A percentile compares a stretch with the other conserved stretches of the same genome.
These are phyloP conservation scores for Apiotrichum brassicae DNA, from an alignment of 1,284 basidiomycete genomes.

Conservation along the genomic window DNA sequence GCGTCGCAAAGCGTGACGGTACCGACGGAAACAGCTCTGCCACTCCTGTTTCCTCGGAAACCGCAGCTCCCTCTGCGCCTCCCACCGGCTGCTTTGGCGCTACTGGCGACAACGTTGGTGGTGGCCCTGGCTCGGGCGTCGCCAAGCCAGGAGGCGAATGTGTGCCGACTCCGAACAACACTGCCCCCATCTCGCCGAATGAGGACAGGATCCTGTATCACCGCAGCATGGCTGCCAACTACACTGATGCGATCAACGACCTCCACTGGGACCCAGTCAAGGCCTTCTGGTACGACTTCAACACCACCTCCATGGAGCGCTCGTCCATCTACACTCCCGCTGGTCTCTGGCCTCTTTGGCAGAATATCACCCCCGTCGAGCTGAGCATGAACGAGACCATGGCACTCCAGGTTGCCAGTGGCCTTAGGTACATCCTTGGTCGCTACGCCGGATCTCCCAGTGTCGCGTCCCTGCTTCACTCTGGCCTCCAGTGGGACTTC, in stretches of 20 bases:
- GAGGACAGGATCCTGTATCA: conserved; percentile 51
- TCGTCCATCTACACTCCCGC: conserved; percentile 62
- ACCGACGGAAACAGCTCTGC: neutral
- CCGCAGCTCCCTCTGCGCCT: neutral
- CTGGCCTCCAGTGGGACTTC: conserved; percentile 69
- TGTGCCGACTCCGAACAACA: neutral
- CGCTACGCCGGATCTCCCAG: conserved; percentile 74
- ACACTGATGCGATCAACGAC: conserved; percentile 69
- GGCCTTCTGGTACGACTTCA: conserved; percentile 69
- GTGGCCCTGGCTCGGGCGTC: neutral
- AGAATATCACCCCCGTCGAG: conserved; percentile 69
- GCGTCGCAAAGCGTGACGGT: neutral
- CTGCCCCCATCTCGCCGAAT: conserved; percentile 1
- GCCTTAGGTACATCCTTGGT: conserved; percentile 68
- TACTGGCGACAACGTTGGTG: neutral
- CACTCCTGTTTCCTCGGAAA: neutral
- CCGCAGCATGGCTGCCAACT: conserved; percentile 54
- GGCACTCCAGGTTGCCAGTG: conserved; percentile 67
- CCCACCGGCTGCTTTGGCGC: neutral
- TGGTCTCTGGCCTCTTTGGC: conserved; percentile 81
- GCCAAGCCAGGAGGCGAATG: neutral
- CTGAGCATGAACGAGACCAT: conserved; percentile 52
- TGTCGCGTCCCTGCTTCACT: conserved; percentile 61
- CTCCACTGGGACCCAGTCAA: conserved; percentile 75
- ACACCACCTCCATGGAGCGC: conserved; percentile 59